Evolutionary conservation across 768 basidiomycete species (phyloP), one percentile per base, ranked within the genome.

Genomic region (Russula abietina): DNA sequence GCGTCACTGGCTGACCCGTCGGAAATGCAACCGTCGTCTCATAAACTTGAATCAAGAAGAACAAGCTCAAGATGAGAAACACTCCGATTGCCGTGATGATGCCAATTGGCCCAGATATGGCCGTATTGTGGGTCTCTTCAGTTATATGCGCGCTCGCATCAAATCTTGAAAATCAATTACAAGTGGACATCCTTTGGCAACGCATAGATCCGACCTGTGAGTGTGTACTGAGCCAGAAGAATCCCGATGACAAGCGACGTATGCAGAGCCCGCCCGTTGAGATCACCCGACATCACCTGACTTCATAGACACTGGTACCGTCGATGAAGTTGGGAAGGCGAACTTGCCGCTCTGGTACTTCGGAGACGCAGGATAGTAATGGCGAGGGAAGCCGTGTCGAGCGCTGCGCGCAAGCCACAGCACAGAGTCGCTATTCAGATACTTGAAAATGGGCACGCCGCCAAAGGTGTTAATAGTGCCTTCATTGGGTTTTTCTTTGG

Each of bases 81-180:
- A 87, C 84, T 16, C 83, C 85, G 59, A 90, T 87, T 26, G 86
- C 80, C 79, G 83, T 86, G 49, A 88, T 70, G 60, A 88, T 88
- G 1, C 86, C 86, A 30, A 85, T 80, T 32, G 81, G 79, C 1
- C 86, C 88, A 46, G 86, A 81, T 80, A 81, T 85, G 26, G 75
- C 75, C 28, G 75, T 74, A 68, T 81, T 87, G 53, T 75, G 82
- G 0, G 89, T 92, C 73, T 92, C 89, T 73, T 91, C 89, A 0
- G 86, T 87, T 86, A 88, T 86, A 84, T 87, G 61, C 56, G 87
- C 81, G 70, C 87, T 82, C 17, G 88, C 88, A 69, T 90, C 88
- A 70, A 87, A 90, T 2, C 86, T 86, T 85, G 54, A 5, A 46
- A 65, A 24, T n/a, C 7, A 5, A 14, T 11, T 48, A 55, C 14